A percentile compares a stretch with the other conserved stretches of the same genome.
These are phyloP conservation scores for Actinomortierella wolfii DNA, from an alignment of 371 early-diverging fungal genomes.

Conservation along the genomic window DNA sequence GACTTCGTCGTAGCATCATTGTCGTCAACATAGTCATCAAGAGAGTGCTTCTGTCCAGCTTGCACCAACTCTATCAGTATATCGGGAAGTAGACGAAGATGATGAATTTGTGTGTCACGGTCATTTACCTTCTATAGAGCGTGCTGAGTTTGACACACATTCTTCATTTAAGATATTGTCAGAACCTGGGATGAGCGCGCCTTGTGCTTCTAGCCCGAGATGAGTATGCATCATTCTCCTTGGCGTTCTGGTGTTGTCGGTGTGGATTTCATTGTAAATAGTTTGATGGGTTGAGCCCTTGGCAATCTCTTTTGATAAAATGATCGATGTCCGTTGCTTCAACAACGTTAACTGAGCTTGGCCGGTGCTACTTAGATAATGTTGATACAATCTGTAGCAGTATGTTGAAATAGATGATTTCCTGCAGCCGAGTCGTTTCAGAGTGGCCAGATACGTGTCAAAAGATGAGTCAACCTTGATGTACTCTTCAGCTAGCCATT, in stretches of 20 bases:
- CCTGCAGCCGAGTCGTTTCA: constrained; percentile 9
- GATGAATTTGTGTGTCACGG: neutral
- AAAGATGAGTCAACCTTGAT: constrained; percentile 19
- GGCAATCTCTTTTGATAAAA: constrained; percentile 11
- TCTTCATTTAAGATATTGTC: neutral
- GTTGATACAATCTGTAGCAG: constrained; percentile 10
- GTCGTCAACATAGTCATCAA: too few relatives aligned
- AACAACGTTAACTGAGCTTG: constrained; percentile 14
- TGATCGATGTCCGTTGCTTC: constrained; percentile 7
- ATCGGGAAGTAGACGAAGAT: too few relatives aligned
- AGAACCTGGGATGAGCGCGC: neutral
- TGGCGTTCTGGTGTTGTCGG: constrained; percentile 5
- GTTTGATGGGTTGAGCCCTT: constrained; percentile 15
- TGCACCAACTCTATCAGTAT: too few relatives aligned
- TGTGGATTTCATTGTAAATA: constrained; percentile 15
- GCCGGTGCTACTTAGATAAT: constrained; percentile 12
- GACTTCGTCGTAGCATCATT: too few relatives aligned
- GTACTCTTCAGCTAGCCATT: constrained; percentile 24
- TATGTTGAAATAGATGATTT: constrained; percentile 4
- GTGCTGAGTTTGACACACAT: neutral
- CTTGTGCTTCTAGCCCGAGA: neutral
- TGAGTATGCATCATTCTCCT: neutral
- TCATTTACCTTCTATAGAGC: neutral
- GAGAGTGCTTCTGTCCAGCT: too few relatives aligned
- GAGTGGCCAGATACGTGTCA: constrained; percentile 13